Evolutionary conservation across 176 grass and related monocot genomes (phyloP).

Genomic region (Oryza rufipogon): DNA sequence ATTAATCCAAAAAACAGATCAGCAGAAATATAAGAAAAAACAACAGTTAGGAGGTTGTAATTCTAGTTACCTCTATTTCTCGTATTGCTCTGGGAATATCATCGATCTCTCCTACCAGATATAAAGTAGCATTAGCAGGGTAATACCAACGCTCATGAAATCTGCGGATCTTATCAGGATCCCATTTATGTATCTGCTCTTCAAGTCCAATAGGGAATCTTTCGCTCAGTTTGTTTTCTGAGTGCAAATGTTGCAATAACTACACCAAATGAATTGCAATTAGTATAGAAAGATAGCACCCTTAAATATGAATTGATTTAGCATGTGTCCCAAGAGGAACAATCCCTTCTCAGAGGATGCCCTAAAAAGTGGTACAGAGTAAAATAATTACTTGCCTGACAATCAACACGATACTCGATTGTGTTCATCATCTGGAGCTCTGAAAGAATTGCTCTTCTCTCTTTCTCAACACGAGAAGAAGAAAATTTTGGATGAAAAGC

Average conservation of each 20-base stretch:
- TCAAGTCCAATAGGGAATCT: conserved; percentile 98
- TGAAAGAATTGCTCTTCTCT: conserved; percentile 99
- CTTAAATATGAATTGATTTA: conserved; percentile 29
- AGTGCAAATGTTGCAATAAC: conserved; percentile 98
- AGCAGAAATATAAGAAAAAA: not conserved
- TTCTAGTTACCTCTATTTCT: conserved; percentile 69
- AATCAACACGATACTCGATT: conserved; percentile 99
- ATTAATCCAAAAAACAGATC: conserved; percentile 21
- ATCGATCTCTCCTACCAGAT: conserved; percentile 91
- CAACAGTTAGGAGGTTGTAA: conserved; percentile 9
- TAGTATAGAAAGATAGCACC: conserved; percentile 9
- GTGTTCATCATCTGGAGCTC: conserved; percentile 99
- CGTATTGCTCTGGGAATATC: conserved; percentile 68
- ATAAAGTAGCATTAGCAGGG: conserved; percentile 96
- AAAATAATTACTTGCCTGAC: conserved; percentile 65
- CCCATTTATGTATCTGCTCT: conserved; percentile 98
- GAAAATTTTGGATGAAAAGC: conserved; percentile 95
- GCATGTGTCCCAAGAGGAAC: conserved; percentile 12
- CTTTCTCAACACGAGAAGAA: conserved; percentile 97
- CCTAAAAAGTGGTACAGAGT: not conserved
- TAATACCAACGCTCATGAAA: conserved; percentile 99
- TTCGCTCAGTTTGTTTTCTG: conserved; percentile 95
- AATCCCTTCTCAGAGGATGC: conserved; percentile 7
- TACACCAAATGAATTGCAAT: conserved; percentile 47
- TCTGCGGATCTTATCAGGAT: conserved; percentile 81